Percentiles rank a stretch among this genome's conserved stretches.
These are phyloP conservation scores for Xylariaceae sp. DNA, from an alignment of 2,329 filamentous ascomycete species.

Conservation along the genomic window DNA sequence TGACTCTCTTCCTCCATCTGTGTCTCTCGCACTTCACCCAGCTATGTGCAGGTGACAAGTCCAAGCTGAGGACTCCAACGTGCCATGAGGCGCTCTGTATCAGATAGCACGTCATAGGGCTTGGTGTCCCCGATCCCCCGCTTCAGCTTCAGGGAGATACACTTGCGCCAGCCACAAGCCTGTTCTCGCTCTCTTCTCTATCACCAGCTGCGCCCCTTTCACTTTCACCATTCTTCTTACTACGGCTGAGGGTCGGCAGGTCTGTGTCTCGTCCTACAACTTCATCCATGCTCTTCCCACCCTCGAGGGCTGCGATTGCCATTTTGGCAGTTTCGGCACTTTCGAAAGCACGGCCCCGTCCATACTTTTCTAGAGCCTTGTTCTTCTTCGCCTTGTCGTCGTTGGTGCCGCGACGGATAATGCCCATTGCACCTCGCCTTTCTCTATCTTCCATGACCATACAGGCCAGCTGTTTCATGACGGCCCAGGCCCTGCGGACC, in stretches of 20 bases:
- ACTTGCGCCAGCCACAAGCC: neutral
- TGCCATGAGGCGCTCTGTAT: neutral
- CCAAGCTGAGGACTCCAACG: no score
- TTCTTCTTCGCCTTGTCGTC: constrained; percentile 32
- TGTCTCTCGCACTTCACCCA: no score
- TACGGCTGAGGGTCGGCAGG: neutral
- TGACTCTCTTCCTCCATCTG: no score
- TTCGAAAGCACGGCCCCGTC: constrained; percentile 43
- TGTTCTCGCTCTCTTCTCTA: neutral
- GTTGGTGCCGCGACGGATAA: constrained; percentile 19
- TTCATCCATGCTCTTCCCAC: constrained; percentile 37
- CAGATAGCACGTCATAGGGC: neutral
- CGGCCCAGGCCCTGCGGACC: constrained; percentile 37
- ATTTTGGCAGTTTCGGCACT: constrained; percentile 42
- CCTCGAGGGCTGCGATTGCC: constrained; percentile 40
- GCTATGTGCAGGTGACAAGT: no score
- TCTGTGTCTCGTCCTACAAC: constrained; percentile 19
- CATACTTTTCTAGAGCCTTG: constrained; percentile 33
- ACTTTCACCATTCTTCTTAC: neutral
- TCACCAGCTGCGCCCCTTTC: neutral
- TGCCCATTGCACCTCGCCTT: constrained; percentile 12
- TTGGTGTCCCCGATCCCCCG: neutral
- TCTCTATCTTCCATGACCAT: constrained; percentile 33
- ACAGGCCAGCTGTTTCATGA: constrained; percentile 37
- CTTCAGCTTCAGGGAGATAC: no score